These are phyloP conservation scores for Microbotryum saponariae DNA, from an alignment of 1,284 basidiomycete genomes.

Conservation along the genomic window DNA sequence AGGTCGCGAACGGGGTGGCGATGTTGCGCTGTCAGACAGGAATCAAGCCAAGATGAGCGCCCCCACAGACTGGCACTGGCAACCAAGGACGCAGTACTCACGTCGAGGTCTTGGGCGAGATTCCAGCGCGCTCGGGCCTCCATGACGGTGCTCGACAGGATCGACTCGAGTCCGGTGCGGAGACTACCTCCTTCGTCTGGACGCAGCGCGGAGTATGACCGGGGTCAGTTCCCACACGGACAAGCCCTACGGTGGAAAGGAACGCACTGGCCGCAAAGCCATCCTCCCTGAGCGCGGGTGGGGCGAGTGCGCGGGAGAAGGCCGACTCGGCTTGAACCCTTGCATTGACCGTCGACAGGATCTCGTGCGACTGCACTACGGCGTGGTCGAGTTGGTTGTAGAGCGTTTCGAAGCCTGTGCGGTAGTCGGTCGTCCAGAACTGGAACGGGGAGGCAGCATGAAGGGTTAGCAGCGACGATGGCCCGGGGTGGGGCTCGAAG, in stretches of 20 bases:
- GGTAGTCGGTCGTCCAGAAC: conserved; percentile 31
- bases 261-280: conserved; percentile 20
- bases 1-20: conserved; percentile 22
- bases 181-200: conserved; percentile 25
- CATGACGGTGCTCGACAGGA: conserved; percentile 13
- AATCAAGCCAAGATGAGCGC: background rate
- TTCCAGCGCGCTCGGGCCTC: conserved; percentile 15
- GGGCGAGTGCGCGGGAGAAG: conserved; percentile 5
- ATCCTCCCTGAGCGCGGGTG: conserved; percentile 15
- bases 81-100: background rate
- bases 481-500: too few species aligned
- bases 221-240: too few species aligned
- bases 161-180: conserved; percentile 24
- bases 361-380: conserved; percentile 14
- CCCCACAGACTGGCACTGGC: background rate
- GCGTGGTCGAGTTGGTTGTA: conserved; percentile 13
- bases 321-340: conserved; percentile 4
- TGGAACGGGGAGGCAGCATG: background rate
- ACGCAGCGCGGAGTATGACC: background rate
- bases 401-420: conserved; percentile 16
- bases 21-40: conserved; percentile 10
- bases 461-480: too few species aligned
- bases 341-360: conserved; percentile 5
- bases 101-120: conserved; percentile 23
- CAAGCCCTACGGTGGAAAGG: too few species aligned